Conservation (phyloP, 352 stramenopile genomes). For the Phytopythium sindhum region DNA sequence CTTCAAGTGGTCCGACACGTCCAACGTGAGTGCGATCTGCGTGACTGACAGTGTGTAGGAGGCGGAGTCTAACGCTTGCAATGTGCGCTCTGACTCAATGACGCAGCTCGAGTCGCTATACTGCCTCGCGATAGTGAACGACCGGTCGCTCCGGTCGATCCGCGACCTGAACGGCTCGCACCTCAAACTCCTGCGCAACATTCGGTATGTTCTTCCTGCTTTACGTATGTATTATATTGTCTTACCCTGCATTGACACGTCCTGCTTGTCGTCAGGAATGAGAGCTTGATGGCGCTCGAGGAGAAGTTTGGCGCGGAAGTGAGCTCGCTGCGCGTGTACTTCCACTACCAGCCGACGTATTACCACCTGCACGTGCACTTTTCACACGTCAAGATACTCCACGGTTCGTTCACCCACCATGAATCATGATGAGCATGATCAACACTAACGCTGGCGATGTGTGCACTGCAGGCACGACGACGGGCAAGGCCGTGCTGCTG, state of each 20-base stretch:
- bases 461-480: conserved; percentile 49
- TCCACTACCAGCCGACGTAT: conserved; percentile 89
- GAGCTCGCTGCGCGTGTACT: conserved; percentile 73
- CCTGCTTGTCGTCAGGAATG: conserved; percentile 32
- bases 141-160: conserved; percentile 67
- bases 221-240: background rate
- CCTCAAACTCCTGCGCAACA: conserved; percentile 63
- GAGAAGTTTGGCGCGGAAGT: conserved; percentile 49
- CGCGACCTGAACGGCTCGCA: conserved; percentile 68
- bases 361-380: conserved; percentile 89
- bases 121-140: conserved; percentile 77
- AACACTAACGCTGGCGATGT: background rate
- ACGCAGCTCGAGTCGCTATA: conserved; percentile 74
- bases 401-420: conserved; percentile 29
- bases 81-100: conserved; percentile 1
- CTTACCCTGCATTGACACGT: background rate
- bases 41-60: background rate
- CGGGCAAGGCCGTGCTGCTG: conserved; percentile 79
- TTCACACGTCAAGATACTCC: conserved; percentile 78
- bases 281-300: conserved; percentile 45
- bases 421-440: background rate
- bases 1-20: conserved; percentile 79
- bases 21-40: conserved; percentile 38
- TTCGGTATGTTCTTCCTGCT: conserved; percentile 37
- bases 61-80: no score